Conservation (phyloP, 2,329 filamentous ascomycete genomes). For the Neoascochyta sp. region DNA sequence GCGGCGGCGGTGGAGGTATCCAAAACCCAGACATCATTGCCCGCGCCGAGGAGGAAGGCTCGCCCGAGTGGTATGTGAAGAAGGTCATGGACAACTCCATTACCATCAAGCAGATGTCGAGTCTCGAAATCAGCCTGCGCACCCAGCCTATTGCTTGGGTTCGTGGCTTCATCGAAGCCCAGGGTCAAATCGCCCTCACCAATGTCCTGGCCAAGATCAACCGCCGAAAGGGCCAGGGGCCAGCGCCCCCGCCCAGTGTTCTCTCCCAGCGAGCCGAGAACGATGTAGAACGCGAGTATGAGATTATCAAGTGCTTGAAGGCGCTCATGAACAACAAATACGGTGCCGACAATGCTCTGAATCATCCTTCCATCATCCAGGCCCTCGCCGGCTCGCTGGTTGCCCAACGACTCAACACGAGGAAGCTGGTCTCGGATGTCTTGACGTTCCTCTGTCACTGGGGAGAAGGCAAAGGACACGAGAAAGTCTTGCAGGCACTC, state of each 20-base stretch:
- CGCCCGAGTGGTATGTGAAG: slow-evolving; percentile 96
- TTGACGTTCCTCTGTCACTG: slow-evolving; percentile 95
- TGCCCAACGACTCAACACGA: slow-evolving; percentile 82
- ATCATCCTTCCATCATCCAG: slow-evolving; percentile 84
- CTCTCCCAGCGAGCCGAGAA: slow-evolving; percentile 60
- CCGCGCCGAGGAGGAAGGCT: slow-evolving; percentile 88
- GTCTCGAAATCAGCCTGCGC: slow-evolving; percentile 86
- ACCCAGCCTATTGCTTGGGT: slow-evolving; percentile 98
- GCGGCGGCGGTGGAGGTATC: no score
- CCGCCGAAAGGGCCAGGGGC: slow-evolving; percentile 73
- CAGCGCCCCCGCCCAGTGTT: slow-evolving; percentile 57
- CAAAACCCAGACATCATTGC: slow-evolving; percentile 62
- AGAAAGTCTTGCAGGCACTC: slow-evolving; percentile 90
- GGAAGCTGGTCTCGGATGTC: slow-evolving; percentile 94
- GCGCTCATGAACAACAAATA: slow-evolving; percentile 99
- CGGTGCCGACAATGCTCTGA: slow-evolving; percentile 89
- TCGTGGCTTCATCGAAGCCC: slow-evolving; percentile 91
- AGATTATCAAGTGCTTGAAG: slow-evolving; percentile 96
- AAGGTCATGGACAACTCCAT: slow-evolving; percentile 96
- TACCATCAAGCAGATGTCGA: slow-evolving; percentile 84
- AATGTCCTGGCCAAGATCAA: slow-evolving; percentile 94
- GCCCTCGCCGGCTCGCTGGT: slow-evolving; percentile 83
- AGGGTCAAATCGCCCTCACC: slow-evolving; percentile 92
- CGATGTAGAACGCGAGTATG: slow-evolving; percentile 87
- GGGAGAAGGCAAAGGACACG: slow-evolving; percentile 81